A percentile compares a stretch with the other conserved stretches of the same genome.
phyloP scores from a whole-genome alignment of 108 stramenopile genomes.

The Cyclostephanos invisitatus region DNA sequence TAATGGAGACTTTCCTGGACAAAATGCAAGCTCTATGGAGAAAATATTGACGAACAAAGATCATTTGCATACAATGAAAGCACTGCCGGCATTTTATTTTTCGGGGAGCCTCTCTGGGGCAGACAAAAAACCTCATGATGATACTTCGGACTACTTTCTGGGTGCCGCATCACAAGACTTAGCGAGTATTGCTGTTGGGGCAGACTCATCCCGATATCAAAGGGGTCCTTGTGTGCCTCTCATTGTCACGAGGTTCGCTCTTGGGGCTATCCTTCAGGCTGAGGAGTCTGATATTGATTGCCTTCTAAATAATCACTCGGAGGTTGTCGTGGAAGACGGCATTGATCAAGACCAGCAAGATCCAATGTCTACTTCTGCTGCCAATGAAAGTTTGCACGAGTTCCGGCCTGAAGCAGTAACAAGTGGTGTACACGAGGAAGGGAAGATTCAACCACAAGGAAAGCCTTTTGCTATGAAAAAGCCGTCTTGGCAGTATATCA shows the following conservation, averaged over 20 bases:
- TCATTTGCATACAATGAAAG: conserved; percentile 11
- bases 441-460: background rate
- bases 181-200: conserved; percentile 67
- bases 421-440: background rate
- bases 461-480: background rate
- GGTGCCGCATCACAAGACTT: conserved; percentile 72
- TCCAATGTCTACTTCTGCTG: conserved; percentile 8
- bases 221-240: conserved; percentile 78
- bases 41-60: conserved; percentile 24
- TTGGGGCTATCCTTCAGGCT: conserved; percentile 71
- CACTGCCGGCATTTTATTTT: conserved; percentile 20
- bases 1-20: conserved; percentile 2
- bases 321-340: background rate
- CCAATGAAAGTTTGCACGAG: conserved; percentile 20
- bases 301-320: conserved; percentile 34
- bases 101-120: conserved; percentile 56
- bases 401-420: background rate
- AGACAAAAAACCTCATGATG: conserved; percentile 68
- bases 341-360: conserved; percentile 13
- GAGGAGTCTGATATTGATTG: conserved; percentile 52
- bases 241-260: conserved; percentile 71
- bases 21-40: conserved; percentile 26
- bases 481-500: conserved; percentile 43
- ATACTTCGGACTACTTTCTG: conserved; percentile 65
- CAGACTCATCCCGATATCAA: conserved; percentile 77